These are phyloP conservation scores for Lophium mytilinum DNA, from an alignment of 495 filamentous ascomycete genomes.

Conservation along the genomic window DNA sequence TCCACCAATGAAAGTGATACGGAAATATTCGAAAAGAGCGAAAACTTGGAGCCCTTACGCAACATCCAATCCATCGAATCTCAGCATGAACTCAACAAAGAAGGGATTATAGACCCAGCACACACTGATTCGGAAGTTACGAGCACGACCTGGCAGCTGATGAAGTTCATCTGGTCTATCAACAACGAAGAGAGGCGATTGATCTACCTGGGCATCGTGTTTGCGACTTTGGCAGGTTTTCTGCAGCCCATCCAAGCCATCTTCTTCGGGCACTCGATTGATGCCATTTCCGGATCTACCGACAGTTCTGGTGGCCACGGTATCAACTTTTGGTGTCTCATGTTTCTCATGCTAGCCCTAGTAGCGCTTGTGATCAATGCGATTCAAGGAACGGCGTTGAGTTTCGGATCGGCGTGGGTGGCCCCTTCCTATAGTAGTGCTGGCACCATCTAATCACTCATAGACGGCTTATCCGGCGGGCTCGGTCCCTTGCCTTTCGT, in stretches of 20 bases:
- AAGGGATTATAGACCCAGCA: too few relatives aligned
- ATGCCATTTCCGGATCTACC: conserved; percentile 47
- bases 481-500: conserved; percentile 71
- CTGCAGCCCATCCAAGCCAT: conserved; percentile 83
- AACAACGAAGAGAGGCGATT: conserved; percentile 64
- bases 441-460: conserved; percentile 39
- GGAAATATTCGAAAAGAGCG: background rate
- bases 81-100: too few relatives aligned
- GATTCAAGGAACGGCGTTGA: conserved; percentile 65
- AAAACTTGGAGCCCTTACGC: conserved; percentile 9
- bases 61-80: too few relatives aligned
- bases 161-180: conserved; percentile 76
- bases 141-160: conserved; percentile 63
- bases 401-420: conserved; percentile 42
- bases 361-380: conserved; percentile 63
- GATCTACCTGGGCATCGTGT: conserved; percentile 72
- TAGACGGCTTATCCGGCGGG: conserved; percentile 71
- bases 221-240: conserved; percentile 70
- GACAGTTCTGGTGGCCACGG: conserved; percentile 8
- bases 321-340: conserved; percentile 75
- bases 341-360: conserved; percentile 92
- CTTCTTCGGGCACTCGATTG: conserved; percentile 85
- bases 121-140: too few relatives aligned
- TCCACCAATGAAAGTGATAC: conserved; percentile 29
- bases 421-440: background rate